A percentile compares a stretch with the other conserved stretches of the same genome.
These are phyloP conservation scores for Avicennia marina DNA, from an alignment of 257 asterid genomes.

Conservation along the genomic window DNA sequence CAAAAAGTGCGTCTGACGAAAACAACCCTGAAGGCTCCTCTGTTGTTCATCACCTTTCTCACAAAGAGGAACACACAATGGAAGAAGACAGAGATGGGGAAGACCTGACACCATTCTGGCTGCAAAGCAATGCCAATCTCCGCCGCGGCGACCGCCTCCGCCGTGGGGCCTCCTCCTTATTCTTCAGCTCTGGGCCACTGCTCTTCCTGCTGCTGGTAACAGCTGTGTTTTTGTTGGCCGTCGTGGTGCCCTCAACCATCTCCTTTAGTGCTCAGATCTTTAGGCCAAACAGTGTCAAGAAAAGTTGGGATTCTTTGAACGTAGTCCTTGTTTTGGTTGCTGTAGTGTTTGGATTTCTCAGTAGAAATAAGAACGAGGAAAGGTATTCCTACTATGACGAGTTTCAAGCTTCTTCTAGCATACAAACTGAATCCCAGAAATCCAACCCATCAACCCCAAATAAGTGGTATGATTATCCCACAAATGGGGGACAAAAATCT, in stretches of 20 bases:
- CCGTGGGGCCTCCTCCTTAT: constrained; percentile 36
- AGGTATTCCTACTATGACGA: constrained; percentile 30
- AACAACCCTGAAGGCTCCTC: constrained; percentile 1
- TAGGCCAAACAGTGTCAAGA: constrained; percentile 65
- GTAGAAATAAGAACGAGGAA: constrained; percentile 58
- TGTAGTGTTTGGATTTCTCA: constrained; percentile 67
- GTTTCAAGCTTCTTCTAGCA: constrained; percentile 27
- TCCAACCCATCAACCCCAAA: constrained; percentile 37
- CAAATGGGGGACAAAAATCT: constrained; percentile 18
- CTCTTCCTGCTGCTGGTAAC: constrained; percentile 49
- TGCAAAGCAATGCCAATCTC: constrained; percentile 43
- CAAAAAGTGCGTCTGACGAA: not conserved
- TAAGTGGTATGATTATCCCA: constrained; percentile 27
- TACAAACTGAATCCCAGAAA: constrained; percentile 27
- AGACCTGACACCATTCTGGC: constrained; percentile 70
- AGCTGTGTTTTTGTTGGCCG: constrained; percentile 48
- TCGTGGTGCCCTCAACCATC: constrained; percentile 51
- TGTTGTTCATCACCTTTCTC: constrained; percentile 3
- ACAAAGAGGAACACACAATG: constrained; percentile 30
- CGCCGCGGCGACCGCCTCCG: constrained; percentile 57
- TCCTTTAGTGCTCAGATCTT: constrained; percentile 50
- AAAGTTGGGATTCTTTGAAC: constrained; percentile 87
- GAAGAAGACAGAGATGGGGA: constrained; percentile 61
- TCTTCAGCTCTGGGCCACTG: constrained; percentile 69
- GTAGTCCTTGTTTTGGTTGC: constrained; percentile 65